These are phyloP conservation scores for Penicillium sp. DNA, from an alignment of 2,329 filamentous ascomycete genomes.

Conservation along the genomic window DNA sequence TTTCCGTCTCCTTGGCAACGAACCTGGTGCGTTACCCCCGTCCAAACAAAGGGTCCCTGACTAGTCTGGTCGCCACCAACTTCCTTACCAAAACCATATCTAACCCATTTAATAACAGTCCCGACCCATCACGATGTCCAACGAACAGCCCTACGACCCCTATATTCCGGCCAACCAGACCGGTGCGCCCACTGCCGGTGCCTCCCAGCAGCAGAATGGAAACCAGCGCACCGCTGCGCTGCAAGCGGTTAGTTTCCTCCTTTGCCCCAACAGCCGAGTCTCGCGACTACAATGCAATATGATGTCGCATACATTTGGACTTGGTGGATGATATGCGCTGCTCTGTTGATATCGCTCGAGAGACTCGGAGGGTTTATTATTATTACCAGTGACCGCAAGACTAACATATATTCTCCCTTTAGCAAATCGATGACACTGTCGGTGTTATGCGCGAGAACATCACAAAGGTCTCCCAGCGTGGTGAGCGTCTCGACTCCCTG, in stretches of 20 bases:
- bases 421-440: conserved; percentile 98
- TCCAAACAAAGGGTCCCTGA: conserved; percentile 22
- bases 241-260: conserved; percentile 72
- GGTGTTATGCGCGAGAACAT: conserved; percentile 97
- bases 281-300: not conserved
- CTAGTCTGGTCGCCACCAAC: conserved; percentile 7
- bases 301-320: not conserved
- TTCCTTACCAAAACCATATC: conserved; percentile 13
- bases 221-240: conserved; percentile 71
- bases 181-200: conserved; percentile 49
- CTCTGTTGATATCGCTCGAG: not conserved
- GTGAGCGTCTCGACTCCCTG: conserved; percentile 80
- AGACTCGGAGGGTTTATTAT: not conserved
- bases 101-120: conserved; percentile 7
- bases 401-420: conserved; percentile 23
- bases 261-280: conserved; percentile 12
- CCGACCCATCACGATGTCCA: conserved; percentile 48
- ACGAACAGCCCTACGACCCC: conserved; percentile 74
- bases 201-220: conserved; percentile 51
- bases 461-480: conserved; percentile 92
- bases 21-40: conserved; percentile 8
- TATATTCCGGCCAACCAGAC: conserved; percentile 73
- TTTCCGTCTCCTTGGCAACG: not conserved
- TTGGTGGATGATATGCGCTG: not conserved
- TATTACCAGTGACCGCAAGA: conserved; percentile 3